Conservation (phyloP, 805 yeast genomes). For the Jamesozyma jinghongensis region DNA sequence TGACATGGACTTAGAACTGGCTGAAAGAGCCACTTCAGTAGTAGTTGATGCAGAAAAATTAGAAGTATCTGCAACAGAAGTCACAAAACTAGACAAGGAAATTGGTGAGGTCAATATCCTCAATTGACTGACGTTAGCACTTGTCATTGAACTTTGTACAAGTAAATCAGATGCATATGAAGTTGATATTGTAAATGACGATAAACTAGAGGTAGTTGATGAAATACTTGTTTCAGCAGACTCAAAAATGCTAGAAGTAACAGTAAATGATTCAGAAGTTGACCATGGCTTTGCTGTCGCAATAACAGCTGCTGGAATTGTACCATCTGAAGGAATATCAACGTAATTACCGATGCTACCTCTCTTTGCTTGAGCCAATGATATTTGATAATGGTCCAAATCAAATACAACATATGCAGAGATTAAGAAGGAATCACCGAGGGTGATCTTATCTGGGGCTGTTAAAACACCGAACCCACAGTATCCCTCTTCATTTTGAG, state of each 20-base stretch:
- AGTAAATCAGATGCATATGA: too few species aligned
- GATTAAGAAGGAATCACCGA: conserved; percentile 48
- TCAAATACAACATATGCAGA: conserved; percentile 49
- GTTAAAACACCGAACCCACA: conserved; percentile 39
- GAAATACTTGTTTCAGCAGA: neutral
- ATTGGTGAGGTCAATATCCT: too few species aligned
- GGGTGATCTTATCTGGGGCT: conserved; percentile 31
- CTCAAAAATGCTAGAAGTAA: conserved; percentile 5
- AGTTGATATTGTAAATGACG: too few species aligned
- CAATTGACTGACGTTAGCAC: too few species aligned
- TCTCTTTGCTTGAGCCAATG: conserved; percentile 37
- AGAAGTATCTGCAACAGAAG: too few species aligned
- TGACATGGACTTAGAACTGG: too few species aligned
- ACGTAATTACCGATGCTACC: conserved; percentile 24
- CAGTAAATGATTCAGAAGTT: conserved; percentile 12
- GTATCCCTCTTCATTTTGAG: conserved; percentile 16
- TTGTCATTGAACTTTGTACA: too few species aligned
- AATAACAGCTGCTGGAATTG: conserved; percentile 42
- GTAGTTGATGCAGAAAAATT: too few species aligned
- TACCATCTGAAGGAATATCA: conserved; percentile 31
- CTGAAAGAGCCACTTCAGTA: too few species aligned
- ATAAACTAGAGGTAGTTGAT: too few species aligned
- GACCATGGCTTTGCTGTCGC: conserved; percentile 32
- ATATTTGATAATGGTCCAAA: conserved; percentile 36
- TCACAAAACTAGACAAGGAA: too few species aligned